Conservation (phyloP, 1,284 basidiomycete genomes). For the Meira miltonrushii region DNA sequence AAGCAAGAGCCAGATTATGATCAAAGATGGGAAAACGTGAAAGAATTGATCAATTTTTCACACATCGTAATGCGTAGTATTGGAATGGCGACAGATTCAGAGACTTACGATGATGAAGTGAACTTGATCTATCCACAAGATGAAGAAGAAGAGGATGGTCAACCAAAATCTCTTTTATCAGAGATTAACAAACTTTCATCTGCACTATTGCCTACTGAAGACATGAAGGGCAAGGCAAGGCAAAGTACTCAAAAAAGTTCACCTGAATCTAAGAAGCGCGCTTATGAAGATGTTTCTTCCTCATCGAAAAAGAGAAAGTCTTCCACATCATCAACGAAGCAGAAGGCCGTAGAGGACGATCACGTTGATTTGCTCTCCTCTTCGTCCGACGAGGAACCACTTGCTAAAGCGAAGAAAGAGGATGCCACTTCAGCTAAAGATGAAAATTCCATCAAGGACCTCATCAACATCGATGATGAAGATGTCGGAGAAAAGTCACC, state of each 20-base stretch:
- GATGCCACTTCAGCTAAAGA: neutral
- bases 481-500: slow-evolving; percentile 32
- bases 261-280: neutral
- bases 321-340: neutral
- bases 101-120: slow-evolving; percentile 13
- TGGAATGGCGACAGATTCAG: neutral
- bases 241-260: neutral
- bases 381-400: no score
- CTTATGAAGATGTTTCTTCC: slow-evolving; percentile 2
- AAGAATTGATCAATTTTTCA: slow-evolving; percentile 63
- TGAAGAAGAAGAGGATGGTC: slow-evolving; percentile 21
- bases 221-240: neutral
- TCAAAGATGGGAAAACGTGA: slow-evolving; percentile 73
- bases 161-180: slow-evolving; percentile 52
- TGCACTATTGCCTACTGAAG: neutral
- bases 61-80: slow-evolving; percentile 21
- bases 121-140: slow-evolving; percentile 5
- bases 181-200: neutral
- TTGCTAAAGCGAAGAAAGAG: neutral
- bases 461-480: neutral
- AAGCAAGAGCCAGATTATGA: slow-evolving; percentile 67
- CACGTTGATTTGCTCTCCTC: no score
- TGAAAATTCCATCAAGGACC: neutral
- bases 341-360: neutral
- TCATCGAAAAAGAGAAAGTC: neutral